phyloP scores from a whole-genome alignment of 805 yeast species.

The Lipomyces spencermartinsiae region DNA sequence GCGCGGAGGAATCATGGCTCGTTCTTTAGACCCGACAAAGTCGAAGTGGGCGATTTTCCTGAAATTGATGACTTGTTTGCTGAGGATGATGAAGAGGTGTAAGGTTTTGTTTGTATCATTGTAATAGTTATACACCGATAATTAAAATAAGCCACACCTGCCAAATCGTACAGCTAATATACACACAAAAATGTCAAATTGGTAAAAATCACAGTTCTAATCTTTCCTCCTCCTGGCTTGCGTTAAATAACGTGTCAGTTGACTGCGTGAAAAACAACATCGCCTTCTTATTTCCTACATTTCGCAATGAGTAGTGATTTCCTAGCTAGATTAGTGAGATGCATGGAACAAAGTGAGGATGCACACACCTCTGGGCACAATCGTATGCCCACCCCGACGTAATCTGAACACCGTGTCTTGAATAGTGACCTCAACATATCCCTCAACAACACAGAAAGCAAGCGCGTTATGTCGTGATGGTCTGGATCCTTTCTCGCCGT shows the following conservation, averaged over 20 bases:
- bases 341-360: not conserved
- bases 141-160: not conserved
- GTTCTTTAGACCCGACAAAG: slow-evolving; percentile 71
- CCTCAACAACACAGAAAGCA: slow-evolving; percentile 76
- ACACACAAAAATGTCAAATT: not conserved
- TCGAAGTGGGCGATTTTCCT: slow-evolving; percentile 74
- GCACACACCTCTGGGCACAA: slow-evolving; percentile 74
- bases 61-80: slow-evolving; percentile 57
- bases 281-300: slow-evolving; percentile 64
- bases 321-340: slow-evolving; percentile 9
- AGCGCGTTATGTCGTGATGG: slow-evolving; percentile 71
- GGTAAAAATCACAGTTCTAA: not conserved
- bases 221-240: not conserved
- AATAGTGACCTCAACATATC: slow-evolving; percentile 70
- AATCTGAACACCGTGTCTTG: slow-evolving; percentile 65
- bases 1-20: slow-evolving; percentile 70
- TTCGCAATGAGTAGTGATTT: slow-evolving; percentile 27
- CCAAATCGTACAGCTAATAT: not conserved
- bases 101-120: not conserved
- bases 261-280: slow-evolving; percentile 79
- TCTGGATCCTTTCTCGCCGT: slow-evolving; percentile 64
- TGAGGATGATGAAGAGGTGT: slow-evolving; percentile 46
- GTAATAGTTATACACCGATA: not conserved
- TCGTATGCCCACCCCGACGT: slow-evolving; percentile 76
- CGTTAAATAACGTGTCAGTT: slow-evolving; percentile 44